These are phyloP conservation scores for Yamadazyma sp. DNA, from an alignment of 805 yeast genomes.

Conservation along the genomic window DNA sequence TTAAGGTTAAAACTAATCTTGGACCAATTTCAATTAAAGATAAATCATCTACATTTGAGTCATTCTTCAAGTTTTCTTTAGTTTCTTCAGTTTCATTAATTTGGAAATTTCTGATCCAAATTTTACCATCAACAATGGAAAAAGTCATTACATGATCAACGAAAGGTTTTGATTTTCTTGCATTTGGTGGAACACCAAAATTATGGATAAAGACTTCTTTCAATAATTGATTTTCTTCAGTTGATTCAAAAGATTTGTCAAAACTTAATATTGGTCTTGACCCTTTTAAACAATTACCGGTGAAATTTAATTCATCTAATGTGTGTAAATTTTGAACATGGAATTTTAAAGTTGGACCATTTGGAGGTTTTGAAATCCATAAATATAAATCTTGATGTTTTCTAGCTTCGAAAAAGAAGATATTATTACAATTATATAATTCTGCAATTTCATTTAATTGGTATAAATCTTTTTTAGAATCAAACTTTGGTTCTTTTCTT, in stretches of 20 bases:
- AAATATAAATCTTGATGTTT: constrained; percentile 92
- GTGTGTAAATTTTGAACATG: constrained; percentile 94
- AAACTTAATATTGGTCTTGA: constrained; percentile 92
- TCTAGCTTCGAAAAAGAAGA: constrained; percentile 91
- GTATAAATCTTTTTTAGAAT: constrained; percentile 82
- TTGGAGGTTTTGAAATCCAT: constrained; percentile 96
- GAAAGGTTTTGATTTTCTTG: constrained; percentile 92
- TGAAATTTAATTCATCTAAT: constrained; percentile 90
- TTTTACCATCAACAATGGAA: constrained; percentile 85
- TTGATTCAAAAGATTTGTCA: constrained; percentile 67
- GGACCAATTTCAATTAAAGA: constrained; percentile 95
- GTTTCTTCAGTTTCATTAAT: constrained; percentile 65
- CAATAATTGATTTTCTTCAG: constrained; percentile 66
- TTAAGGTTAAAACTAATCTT: constrained; percentile 87
- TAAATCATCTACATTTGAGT: constrained; percentile 50
- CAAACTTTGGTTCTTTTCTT: constrained; percentile 93
- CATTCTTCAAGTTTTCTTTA: constrained; percentile 50
- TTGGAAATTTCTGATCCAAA: constrained; percentile 96
- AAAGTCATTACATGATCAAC: constrained; percentile 94
- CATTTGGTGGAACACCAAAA: constrained; percentile 93
- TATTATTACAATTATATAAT: constrained; percentile 93
- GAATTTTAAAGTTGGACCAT: constrained; percentile 95
- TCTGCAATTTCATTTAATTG: constrained; percentile 96
- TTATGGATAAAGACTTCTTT: constrained; percentile 55
- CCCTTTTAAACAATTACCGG: constrained; percentile 94